phyloP scores from a whole-genome alignment of 148 eudicot genomes.

The Drosera capensis region DNA sequence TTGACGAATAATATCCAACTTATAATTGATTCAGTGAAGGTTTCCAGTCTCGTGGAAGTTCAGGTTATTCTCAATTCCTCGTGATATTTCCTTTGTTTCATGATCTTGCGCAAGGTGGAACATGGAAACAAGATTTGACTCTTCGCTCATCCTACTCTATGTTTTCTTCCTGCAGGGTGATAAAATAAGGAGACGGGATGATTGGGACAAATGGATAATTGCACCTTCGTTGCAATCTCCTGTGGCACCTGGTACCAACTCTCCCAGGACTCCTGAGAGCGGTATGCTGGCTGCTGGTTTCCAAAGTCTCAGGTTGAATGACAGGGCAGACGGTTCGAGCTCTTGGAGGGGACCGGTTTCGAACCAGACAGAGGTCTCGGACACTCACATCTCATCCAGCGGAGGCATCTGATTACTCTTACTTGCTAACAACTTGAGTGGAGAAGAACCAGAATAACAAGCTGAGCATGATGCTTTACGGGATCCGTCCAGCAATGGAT shows the following conservation, averaged over 20 bases:
- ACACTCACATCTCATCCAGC: too few relatives aligned
- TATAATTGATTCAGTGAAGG: slow-evolving; percentile 18
- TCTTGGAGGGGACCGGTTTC: too few relatives aligned
- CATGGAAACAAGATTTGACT: not conserved
- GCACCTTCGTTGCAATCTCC: slow-evolving; percentile 29
- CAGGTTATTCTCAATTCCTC: slow-evolving; percentile 12
- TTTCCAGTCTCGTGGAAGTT: slow-evolving; percentile 23
- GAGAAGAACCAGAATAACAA: too few relatives aligned
- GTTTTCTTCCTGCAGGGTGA: slow-evolving; percentile 34
- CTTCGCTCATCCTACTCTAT: not conserved
- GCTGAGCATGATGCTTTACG: too few relatives aligned
- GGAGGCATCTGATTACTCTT: too few relatives aligned
- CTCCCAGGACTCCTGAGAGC: slow-evolving; percentile 13
- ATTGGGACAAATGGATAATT: slow-evolving; percentile 61
- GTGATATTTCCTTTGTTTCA: not conserved
- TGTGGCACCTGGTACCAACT: slow-evolving; percentile 17
- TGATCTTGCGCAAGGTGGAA: not conserved
- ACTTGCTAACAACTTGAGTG: too few relatives aligned
- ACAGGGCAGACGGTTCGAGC: slow-evolving; percentile 13
- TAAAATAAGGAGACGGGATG: slow-evolving; percentile 49
- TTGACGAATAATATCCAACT: slow-evolving; percentile 11
- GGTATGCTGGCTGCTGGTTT: slow-evolving; percentile 15
- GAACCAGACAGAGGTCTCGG: too few relatives aligned
- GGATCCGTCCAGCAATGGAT: too few relatives aligned
- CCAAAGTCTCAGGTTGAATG: slow-evolving; percentile 32